Conservation (phyloP, 768 basidiomycete species). For the Mycena vulgaris region DNA sequence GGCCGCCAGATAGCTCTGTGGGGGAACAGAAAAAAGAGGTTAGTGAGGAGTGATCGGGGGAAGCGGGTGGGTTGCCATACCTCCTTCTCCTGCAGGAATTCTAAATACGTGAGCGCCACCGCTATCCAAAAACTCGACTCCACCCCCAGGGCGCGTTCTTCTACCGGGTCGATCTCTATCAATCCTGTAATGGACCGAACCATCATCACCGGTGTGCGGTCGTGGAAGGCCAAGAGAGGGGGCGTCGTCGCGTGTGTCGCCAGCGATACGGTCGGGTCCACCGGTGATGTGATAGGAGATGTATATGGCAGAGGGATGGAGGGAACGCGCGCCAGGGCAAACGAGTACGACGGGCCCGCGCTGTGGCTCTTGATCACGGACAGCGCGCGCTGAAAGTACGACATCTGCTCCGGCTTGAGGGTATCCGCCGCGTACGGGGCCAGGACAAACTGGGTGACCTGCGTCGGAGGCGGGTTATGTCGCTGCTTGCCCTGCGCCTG, state of each 20-base stretch:
- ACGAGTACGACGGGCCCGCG: slow-evolving; percentile 75
- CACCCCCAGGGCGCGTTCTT: slow-evolving; percentile 74
- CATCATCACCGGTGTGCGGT: slow-evolving; percentile 78
- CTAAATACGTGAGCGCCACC: slow-evolving; percentile 80
- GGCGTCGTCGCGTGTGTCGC: slow-evolving; percentile 43
- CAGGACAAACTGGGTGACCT: slow-evolving; percentile 69
- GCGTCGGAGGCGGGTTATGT: slow-evolving; percentile 48
- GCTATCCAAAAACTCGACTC: slow-evolving; percentile 87
- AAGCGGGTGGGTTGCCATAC: slow-evolving; percentile 56
- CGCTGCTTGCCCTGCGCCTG: slow-evolving; percentile 15
- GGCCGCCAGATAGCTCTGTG: slow-evolving; percentile 72
- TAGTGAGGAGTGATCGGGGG: slow-evolving; percentile 1
- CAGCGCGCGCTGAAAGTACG: slow-evolving; percentile 67
- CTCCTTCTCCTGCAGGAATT: slow-evolving; percentile 85
- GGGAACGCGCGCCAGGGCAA: slow-evolving; percentile 63
- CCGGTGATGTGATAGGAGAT: slow-evolving; percentile 26
- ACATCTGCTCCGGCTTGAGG: slow-evolving; percentile 53
- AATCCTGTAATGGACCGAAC: slow-evolving; percentile 71
- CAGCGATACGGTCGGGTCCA: slow-evolving; percentile 36
- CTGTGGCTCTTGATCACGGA: slow-evolving; percentile 63
- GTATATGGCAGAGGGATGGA: slow-evolving; percentile 38
- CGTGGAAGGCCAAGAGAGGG: slow-evolving; percentile 77
- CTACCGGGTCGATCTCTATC: slow-evolving; percentile 72
- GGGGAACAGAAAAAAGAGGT: not conserved
- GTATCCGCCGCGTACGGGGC: slow-evolving; percentile 55